These are phyloP conservation scores for Pythium angustatum DNA, from an alignment of 352 stramenopile genomes.

Conservation along the genomic window DNA sequence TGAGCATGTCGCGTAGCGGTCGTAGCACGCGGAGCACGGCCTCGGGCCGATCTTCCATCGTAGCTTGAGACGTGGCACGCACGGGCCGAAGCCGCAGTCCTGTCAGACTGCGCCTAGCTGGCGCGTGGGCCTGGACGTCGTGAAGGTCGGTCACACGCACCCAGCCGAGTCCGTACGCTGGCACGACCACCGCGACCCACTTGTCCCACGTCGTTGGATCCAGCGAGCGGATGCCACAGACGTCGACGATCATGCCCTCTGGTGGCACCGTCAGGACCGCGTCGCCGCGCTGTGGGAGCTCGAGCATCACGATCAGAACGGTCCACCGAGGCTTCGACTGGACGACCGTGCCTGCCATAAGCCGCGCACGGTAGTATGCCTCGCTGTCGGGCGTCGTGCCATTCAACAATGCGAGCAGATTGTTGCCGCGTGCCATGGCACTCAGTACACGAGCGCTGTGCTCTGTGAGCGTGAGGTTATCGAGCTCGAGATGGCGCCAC, in stretches of 20 bases:
- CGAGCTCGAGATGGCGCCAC: neutral
- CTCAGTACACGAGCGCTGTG: neutral
- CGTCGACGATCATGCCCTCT: neutral
- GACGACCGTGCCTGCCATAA: neutral
- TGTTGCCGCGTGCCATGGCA: conserved; percentile 1
- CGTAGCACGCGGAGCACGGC: neutral
- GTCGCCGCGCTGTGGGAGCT: no score
- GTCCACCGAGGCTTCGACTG: neutral
- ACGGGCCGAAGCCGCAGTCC: neutral
- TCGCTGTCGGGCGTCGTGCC: neutral
- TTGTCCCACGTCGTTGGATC: conserved; percentile 3
- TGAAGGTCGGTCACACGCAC: neutral
- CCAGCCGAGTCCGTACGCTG: conserved; percentile 9
- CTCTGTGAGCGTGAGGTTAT: neutral
- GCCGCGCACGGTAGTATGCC: neutral
- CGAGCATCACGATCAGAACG: no score
- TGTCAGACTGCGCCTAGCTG: neutral
- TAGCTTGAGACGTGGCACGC: no score
- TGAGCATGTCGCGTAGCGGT: neutral
- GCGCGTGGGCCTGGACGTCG: neutral
- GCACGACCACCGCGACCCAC: conserved; percentile 1
- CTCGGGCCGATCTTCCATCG: neutral
- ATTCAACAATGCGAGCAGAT: conserved; percentile 2
- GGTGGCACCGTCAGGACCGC: neutral
- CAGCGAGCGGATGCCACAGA: conserved; percentile 5